Percentiles rank a stretch among this genome's conserved stretches.
These are phyloP conservation scores for Peribolospora kevripleyi DNA, from an alignment of 768 basidiomycete species.

Conservation along the genomic window DNA sequence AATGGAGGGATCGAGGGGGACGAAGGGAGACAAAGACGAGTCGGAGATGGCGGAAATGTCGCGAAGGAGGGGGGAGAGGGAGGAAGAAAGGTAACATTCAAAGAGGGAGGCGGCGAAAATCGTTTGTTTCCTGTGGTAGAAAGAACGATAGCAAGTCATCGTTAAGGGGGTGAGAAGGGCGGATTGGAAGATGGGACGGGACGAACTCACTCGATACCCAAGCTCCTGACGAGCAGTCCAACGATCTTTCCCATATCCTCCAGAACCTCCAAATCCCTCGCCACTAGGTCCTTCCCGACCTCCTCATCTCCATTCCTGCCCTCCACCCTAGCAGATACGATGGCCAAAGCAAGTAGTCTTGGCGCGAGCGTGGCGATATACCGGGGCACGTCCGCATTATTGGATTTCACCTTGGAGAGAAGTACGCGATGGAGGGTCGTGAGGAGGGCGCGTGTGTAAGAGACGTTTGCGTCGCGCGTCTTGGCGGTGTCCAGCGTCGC, in stretches of 20 bases:
- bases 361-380: conserved; percentile 56
- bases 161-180: no score
- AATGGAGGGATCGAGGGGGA: no score
- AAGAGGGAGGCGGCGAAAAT: neutral
- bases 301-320: conserved; percentile 7
- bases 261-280: conserved; percentile 33
- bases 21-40: neutral
- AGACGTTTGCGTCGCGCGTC: conserved; percentile 34
- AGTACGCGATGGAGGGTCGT: conserved; percentile 42
- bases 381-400: conserved; percentile 46
- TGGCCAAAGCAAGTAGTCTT: conserved; percentile 39
- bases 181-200: no score
- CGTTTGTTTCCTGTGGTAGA: conserved; percentile 2
- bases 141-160: neutral
- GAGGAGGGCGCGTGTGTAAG: conserved; percentile 67
- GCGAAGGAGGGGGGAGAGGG: neutral
- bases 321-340: conserved; percentile 21
- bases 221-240: conserved; percentile 37
- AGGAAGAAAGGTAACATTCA: conserved; percentile 1
- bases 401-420: conserved; percentile 25
- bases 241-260: conserved; percentile 41
- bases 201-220: conserved; percentile 37
- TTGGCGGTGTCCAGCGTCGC: conserved; percentile 4
- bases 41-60: conserved; percentile 4
- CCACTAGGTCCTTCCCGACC: conserved; percentile 11